Conservation (phyloP, 257 asterid genomes). For the Salvia miltiorrhiza region DNA sequence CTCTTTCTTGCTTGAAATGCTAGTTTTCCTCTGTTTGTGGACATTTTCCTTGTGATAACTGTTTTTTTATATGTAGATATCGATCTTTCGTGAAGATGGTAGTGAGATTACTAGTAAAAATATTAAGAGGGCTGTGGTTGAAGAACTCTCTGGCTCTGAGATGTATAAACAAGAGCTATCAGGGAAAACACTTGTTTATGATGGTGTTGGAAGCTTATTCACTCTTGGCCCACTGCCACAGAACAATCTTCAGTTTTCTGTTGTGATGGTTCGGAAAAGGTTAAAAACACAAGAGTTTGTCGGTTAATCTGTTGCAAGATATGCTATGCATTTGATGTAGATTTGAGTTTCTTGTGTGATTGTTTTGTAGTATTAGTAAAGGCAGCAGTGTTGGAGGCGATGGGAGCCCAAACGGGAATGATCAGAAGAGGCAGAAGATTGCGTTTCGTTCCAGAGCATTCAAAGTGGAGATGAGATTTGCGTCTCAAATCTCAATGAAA, state of each 20-base stretch:
- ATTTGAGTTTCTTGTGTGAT: not conserved
- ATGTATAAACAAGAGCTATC: constrained; percentile 32
- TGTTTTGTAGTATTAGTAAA: not conserved
- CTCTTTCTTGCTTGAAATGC: not conserved
- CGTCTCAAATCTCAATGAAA: constrained; percentile 30
- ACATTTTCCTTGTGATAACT: not conserved
- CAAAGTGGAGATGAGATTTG: constrained; percentile 31
- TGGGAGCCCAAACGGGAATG: constrained; percentile 24
- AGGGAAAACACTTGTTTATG: constrained; percentile 36
- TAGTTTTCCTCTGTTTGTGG: constrained; percentile 1
- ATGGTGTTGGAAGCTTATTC: constrained; percentile 39
- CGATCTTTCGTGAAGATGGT: constrained; percentile 33
- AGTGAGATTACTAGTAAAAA: constrained; percentile 24
- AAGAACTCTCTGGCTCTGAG: constrained; percentile 29
- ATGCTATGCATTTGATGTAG: not conserved
- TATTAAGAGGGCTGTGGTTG: constrained; percentile 34
- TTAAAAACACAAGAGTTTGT: not conserved
- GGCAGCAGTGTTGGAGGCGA: not conserved
- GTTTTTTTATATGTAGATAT: constrained; percentile 25
- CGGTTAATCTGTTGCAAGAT: not conserved
- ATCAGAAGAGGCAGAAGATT: constrained; percentile 42
- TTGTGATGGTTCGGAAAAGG: constrained; percentile 35
- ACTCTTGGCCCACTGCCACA: constrained; percentile 38
- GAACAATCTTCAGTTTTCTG: constrained; percentile 37
- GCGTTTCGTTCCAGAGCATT: constrained; percentile 19